Evolutionary conservation across 108 stramenopile species (phyloP).

Genomic region (Craspedostauros australis): DNA sequence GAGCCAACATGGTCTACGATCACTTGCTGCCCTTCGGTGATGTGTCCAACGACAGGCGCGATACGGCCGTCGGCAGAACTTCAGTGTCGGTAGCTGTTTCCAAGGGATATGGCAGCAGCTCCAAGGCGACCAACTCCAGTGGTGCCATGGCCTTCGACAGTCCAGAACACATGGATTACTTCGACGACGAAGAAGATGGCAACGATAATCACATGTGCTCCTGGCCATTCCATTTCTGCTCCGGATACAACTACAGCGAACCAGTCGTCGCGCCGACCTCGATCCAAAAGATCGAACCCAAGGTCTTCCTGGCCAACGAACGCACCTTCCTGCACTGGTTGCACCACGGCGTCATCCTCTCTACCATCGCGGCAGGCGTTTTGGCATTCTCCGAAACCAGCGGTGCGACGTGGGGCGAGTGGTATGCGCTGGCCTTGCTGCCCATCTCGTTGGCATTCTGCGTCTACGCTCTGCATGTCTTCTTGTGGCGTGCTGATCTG

Average conservation of each 20-base stretch:
- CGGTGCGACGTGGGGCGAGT: slow-evolving; percentile 56
- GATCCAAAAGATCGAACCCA: slow-evolving; percentile 96
- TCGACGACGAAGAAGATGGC: slow-evolving; percentile 34
- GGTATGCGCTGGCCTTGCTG: slow-evolving; percentile 77
- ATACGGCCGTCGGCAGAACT: slow-evolving; percentile 77
- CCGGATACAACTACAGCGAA: slow-evolving; percentile 44
- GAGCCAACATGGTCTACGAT: slow-evolving; percentile 80
- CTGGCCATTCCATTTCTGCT: slow-evolving; percentile 79
- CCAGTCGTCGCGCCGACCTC: slow-evolving; percentile 76
- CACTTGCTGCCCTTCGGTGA: slow-evolving; percentile 85
- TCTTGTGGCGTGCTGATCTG: slow-evolving; percentile 78
- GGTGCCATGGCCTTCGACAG: slow-evolving; percentile 36
- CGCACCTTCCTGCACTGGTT: slow-evolving; percentile 96
- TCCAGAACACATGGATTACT: slow-evolving; percentile 36
- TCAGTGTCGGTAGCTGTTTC: slow-evolving; percentile 39
- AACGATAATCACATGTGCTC: slow-evolving; percentile 43
- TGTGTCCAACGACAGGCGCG: slow-evolving; percentile 52
- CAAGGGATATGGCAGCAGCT: slow-evolving; percentile 27
- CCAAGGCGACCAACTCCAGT: slow-evolving; percentile 17
- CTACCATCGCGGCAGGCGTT: slow-evolving; percentile 75
- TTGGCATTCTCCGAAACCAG: slow-evolving; percentile 67
- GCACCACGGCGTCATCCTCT: slow-evolving; percentile 77
- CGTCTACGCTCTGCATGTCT: slow-evolving; percentile 77
- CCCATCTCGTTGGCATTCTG: slow-evolving; percentile 75
- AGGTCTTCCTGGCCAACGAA: slow-evolving; percentile 97